Evolutionary conservation across 306 rosid species (phyloP), one percentile per base, ranked within the genome.

Genomic region (Glycine tomentella): DNA sequence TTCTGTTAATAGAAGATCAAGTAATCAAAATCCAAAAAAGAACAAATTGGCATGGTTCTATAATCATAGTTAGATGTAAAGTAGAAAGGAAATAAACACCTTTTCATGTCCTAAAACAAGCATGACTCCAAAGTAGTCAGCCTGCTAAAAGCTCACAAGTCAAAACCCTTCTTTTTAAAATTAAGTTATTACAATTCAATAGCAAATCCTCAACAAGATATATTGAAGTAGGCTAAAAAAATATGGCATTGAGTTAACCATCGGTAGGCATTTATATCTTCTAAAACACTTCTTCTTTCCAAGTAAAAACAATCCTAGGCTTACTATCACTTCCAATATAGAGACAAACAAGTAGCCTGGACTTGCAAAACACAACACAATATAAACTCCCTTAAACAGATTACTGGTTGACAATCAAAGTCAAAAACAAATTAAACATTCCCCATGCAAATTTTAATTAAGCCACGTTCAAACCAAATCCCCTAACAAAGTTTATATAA

Each of bases 1-100:
- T n/a, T 90, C 99, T 95, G 98, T 88, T 89, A 91, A 90, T 83
- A 90, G 76, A 93, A 89, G 86, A 89, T 89, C 84, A 89, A 85
- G 90, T 69, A 80, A 93, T 87, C 92, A 94, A 87, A 86, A 90
- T 75, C 88, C 82, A 75, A 74, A 81, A 77, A 49, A 78, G 84
- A 84, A 84, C 85, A 86, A 89, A 83, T 81, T 71, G 45, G 64
- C 59, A 84, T 71, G 78, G 64, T 71, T 77, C 86, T 80, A 84
- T 77, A 86, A 85, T 90, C 90, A 84, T 82, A 89, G 87, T 80
- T 84, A 84, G 87, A 89, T 77, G 91, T 81, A 78, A 81, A 67
- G 87, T 84, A 77, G 89, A 85, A 85, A 80, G 81, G 84, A 90
- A 89, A 85, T 81, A 87, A 87, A 87, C 91, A 93, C 97, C 98